These are phyloP conservation scores for Cynara cardunculus DNA, from an alignment of 129 eudicot genomes.

Conservation along the genomic window DNA sequence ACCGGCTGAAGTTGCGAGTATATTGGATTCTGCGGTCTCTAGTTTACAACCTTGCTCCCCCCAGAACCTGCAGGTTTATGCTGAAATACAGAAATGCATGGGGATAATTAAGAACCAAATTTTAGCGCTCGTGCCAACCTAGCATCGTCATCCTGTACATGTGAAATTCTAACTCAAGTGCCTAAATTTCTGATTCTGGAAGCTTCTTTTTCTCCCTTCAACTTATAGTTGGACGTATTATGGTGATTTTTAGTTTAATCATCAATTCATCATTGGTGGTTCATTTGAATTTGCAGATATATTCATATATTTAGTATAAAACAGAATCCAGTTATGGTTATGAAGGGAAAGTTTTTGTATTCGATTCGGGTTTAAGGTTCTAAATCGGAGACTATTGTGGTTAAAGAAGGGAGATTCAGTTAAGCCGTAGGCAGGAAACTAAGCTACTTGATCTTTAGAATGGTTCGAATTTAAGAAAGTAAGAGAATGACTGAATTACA, in stretches of 20 bases:
- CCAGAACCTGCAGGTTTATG: conserved; percentile 65
- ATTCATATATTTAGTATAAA: background rate
- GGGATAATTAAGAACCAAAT: conserved; percentile 83
- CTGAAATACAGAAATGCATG: conserved; percentile 86
- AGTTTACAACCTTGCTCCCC: conserved; percentile 80
- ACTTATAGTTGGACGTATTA: conserved; percentile 5
- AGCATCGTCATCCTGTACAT: conserved; percentile 15
- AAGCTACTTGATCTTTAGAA: no score
- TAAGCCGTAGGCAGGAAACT: no score
- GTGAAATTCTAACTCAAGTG: background rate
- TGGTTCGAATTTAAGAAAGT: no score
- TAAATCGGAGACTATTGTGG: no score
- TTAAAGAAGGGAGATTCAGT: no score
- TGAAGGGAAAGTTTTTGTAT: background rate
- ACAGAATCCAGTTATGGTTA: background rate
- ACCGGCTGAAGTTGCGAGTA: conserved; percentile 83
- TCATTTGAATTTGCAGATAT: background rate
- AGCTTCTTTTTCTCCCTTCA: background rate
- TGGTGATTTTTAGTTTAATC: background rate
- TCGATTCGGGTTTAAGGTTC: background rate
- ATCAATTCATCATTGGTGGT: conserved; percentile 1
- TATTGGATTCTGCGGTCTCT: conserved; percentile 79
- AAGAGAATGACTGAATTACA: no score
- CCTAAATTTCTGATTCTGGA: conserved; percentile 9
- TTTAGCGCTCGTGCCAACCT: conserved; percentile 84